Base-by-base conservation (phyloP, 192 early-diverging fungal genomes). In the Diversispora eburnea region DNA sequence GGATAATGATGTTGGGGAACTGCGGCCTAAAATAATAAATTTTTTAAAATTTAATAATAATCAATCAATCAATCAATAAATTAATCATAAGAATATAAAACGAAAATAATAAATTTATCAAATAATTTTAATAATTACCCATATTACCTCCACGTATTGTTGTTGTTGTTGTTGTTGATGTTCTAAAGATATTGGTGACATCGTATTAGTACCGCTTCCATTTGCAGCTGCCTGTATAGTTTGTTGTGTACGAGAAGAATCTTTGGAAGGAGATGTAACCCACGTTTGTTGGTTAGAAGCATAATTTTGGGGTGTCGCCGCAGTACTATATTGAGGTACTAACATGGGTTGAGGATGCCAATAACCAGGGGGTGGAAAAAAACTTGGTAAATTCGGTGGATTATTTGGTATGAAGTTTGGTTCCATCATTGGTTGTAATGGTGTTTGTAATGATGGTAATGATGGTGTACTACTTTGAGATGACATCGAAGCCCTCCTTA, bases 121-220 rank as follows among this genome's bases (percentile, higher is more conserved):
- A 33, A 2, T 33, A 33, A 33, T 33, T 33, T 33, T 33, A 33
- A 33, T 69, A 69, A 55, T 69, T 69, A 69, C 67, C 67, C 67
- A 69, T 69, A 69, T 69, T 61, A 72, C 70, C 57, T 72, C 70
- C 55, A 72, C 70, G 41, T 72, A 72, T 60, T 72, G 70, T 48
- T 57, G 70, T 33, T 33, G 25, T 33, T 33, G 25, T 0, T 72
- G 70, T 48, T 57, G 70, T 0, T 72, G 70, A 25, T 57, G 70
- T 0, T 72, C 70, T 7, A 72, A 54, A 7, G 70, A 17, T 41
- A 72, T 47, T n/a, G 57, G 57, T 13, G 56, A 17, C 25, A 58
- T 25, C 1, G 13, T 19, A 17, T 4, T 3, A n/a, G 51, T 47
- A 22, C 41, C 56, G 19, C 17, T 10, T 57, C 54, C 33, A 56